A percentile compares a stretch with the other conserved stretches of the same genome.
Conservation (phyloP, 1,139 yeast species). For the Saccharomyces pastorianus region DNA sequence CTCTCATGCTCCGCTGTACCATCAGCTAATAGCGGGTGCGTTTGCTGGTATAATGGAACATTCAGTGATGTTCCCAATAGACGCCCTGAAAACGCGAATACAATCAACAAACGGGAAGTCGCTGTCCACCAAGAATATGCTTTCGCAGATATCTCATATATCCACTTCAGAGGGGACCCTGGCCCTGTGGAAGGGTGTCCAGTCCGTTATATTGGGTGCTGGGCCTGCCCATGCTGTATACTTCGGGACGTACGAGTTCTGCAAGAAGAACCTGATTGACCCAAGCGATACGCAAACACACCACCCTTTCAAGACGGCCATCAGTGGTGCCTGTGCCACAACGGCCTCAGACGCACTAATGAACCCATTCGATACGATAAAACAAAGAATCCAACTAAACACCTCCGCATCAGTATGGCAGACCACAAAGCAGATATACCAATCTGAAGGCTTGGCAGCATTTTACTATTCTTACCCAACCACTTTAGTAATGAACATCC, state of each 20-base stretch:
- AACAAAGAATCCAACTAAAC: constrained; percentile 69
- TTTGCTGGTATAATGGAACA: constrained; percentile 98
- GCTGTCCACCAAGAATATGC: constrained; percentile 38
- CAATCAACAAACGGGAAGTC: constrained; percentile 44
- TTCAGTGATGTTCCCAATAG: constrained; percentile 93
- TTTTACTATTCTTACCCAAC: constrained; percentile 93
- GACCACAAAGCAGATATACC: constrained; percentile 45
- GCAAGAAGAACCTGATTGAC: constrained; percentile 40
- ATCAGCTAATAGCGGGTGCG: constrained; percentile 87
- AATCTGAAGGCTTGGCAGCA: constrained; percentile 69
- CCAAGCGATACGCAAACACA: constrained; percentile 27
- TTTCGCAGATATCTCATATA: constrained; percentile 58
- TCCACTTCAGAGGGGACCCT: constrained; percentile 84
- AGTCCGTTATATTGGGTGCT: constrained; percentile 88
- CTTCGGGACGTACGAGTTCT: constrained; percentile 83
- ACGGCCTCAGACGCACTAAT: constrained; percentile 86
- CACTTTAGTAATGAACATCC: constrained; percentile 84
- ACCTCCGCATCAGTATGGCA: constrained; percentile 29
- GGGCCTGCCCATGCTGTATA: constrained; percentile 98
- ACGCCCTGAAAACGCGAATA: constrained; percentile 91
- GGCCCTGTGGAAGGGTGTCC: constrained; percentile 90
- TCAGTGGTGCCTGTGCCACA: constrained; percentile 89
- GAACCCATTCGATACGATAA: constrained; percentile 95
- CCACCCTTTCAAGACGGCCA: constrained; percentile 69
- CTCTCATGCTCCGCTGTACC: constrained; percentile 69